A percentile compares a stretch with the other conserved stretches of the same genome.
phyloP scores from a whole-genome alignment of 2,329 filamentous ascomycete genomes.

The Colletotrichum higginsianum region DNA sequence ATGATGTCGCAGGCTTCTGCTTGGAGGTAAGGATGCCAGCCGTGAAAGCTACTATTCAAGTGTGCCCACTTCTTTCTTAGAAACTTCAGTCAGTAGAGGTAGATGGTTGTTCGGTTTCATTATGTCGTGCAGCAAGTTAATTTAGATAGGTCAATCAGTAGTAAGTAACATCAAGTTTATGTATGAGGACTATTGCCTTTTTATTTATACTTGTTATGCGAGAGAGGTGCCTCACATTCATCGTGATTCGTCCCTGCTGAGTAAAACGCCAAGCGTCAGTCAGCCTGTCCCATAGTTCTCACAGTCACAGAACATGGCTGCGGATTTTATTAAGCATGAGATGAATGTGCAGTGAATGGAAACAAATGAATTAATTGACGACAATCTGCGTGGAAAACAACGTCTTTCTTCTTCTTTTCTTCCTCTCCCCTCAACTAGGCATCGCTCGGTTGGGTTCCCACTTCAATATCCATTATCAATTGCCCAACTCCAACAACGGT shows the following conservation, averaged over 20 bases:
- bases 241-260: constrained; percentile 17
- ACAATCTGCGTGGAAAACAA: not conserved
- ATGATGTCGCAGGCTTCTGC: not conserved
- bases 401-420: not conserved
- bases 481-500: not conserved
- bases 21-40: not conserved
- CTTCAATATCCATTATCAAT: not conserved
- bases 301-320: not conserved
- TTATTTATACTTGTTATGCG: too few species aligned
- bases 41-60: not conserved
- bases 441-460: not conserved
- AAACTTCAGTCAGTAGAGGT: too few species aligned
- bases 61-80: too few species aligned
- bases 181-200: too few species aligned
- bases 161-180: too few species aligned
- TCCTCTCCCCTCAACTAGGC: not conserved
- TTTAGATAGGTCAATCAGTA: too few species aligned
- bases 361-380: not conserved
- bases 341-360: constrained; percentile 2
- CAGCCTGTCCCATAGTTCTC: not conserved
- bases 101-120: not conserved
- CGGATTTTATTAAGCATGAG: not conserved
- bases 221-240: not conserved
- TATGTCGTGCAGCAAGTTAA: too few species aligned
- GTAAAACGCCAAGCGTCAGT: constrained; percentile 23